phyloP scores from a whole-genome alignment of 176 grass and related monocot genomes.

The Lolium multiflorum region DNA sequence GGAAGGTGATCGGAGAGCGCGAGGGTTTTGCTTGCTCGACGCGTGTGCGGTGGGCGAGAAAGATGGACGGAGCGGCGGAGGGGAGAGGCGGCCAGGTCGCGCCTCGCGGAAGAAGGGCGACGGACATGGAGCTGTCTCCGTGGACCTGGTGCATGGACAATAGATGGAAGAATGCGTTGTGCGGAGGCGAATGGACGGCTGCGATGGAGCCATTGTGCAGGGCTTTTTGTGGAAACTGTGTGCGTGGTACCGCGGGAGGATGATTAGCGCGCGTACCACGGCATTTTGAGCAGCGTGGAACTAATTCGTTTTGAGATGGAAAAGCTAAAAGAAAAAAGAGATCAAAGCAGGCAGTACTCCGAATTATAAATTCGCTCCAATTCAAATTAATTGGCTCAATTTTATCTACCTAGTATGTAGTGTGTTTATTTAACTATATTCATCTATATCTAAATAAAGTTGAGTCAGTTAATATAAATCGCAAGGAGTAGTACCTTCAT shows the following conservation, averaged over 20 bases:
- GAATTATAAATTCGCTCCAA: no score
- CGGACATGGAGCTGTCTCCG: neutral
- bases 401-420: no score
- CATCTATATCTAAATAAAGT: no score
- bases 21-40: conserved; percentile 27
- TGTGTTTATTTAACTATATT: no score
- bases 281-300: neutral
- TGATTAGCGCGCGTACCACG: neutral
- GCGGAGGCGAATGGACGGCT: neutral
- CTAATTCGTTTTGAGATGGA: neutral
- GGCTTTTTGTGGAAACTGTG: neutral
- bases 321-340: no score
- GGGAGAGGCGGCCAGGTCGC: neutral
- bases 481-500: no score
- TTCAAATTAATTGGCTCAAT: no score
- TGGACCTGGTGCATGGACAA: neutral
- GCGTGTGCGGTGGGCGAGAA: conserved; percentile 11
- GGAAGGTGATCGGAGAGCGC: neutral
- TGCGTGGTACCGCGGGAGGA: no score
- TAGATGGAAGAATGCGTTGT: neutral
- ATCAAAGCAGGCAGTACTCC: no score
- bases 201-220: neutral
- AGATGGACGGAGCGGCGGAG: conserved; percentile 13
- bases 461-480: no score
- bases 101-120: conserved; percentile 16